phyloP scores from a whole-genome alignment of 805 yeast species.

The Kazachstania kunashirensis region DNA sequence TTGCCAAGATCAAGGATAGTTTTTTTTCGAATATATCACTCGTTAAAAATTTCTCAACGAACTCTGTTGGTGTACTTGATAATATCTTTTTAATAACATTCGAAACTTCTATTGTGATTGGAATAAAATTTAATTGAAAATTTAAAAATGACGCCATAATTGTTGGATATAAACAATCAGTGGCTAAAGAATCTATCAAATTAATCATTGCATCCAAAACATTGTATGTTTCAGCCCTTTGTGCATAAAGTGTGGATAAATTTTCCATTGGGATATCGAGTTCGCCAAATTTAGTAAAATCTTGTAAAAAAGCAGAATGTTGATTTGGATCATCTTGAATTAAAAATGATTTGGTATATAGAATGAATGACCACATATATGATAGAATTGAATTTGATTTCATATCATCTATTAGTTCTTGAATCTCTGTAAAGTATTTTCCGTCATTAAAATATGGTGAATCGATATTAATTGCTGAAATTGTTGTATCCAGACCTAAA shows the following conservation, averaged over 20 bases:
- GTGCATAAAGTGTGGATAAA: constrained; percentile 27
- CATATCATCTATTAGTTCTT: constrained; percentile 20
- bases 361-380: constrained; percentile 58
- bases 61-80: constrained; percentile 28
- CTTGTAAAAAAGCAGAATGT: constrained; percentile 5
- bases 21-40: constrained; percentile 29
- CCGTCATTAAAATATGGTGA: constrained; percentile 36
- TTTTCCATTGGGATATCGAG: constrained; percentile 1
- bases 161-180: constrained; percentile 44
- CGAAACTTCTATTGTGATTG: constrained; percentile 33
- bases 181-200: constrained; percentile 35
- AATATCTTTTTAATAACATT: constrained; percentile 25
- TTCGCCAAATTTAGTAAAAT: constrained; percentile 4
- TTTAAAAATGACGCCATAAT: constrained; percentile 31
- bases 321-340: constrained; percentile 32
- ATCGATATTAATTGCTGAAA: constrained; percentile 31
- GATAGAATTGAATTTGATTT: constrained; percentile 38
- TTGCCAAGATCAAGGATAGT: constrained; percentile 47
- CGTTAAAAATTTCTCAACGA: constrained; percentile 32
- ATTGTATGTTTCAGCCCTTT: constrained; percentile 31
- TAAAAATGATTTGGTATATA: constrained; percentile 41
- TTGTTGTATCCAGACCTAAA: constrained; percentile 46
- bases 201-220: constrained; percentile 39
- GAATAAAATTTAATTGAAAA: constrained; percentile 36
- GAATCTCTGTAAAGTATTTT: constrained; percentile 32